phyloP scores from a whole-genome alignment of 805 yeast species.

The Candida palmyrensis region DNA sequence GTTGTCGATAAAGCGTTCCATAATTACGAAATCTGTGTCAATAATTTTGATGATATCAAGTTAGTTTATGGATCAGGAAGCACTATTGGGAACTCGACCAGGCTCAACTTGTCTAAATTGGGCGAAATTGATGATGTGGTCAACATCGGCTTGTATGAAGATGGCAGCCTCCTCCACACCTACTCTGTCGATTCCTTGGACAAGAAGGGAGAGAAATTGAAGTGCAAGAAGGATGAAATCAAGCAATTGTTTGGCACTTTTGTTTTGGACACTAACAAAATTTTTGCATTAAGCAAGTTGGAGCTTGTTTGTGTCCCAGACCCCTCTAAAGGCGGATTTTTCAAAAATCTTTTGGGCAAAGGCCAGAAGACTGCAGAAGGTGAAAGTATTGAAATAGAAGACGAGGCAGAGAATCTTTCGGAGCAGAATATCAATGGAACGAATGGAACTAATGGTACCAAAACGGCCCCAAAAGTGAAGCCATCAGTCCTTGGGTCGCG shows the following conservation, averaged over 20 bases:
- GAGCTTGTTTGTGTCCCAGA: constrained; percentile 38
- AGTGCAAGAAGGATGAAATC: constrained; percentile 32
- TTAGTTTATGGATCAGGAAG: constrained; percentile 47
- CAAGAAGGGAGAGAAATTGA: constrained; percentile 25
- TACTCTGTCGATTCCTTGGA: constrained; percentile 19
- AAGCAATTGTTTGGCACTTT: constrained; percentile 37
- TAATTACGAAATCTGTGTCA: constrained; percentile 38
- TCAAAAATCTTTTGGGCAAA: constrained; percentile 21
- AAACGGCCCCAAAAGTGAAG: constrained; percentile 9
- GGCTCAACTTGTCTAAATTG: constrained; percentile 33
- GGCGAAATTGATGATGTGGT: constrained; percentile 15
- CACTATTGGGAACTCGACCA: constrained; percentile 23
- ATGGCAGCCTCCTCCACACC: constrained; percentile 29
- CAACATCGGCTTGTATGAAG: constrained; percentile 31
- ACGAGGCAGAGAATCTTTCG: constrained; percentile 2
- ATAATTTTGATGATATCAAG: constrained; percentile 16
- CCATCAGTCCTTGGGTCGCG: constrained; percentile 22
- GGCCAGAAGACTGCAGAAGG: too few species aligned
- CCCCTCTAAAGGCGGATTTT: constrained; percentile 11
- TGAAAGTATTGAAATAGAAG: constrained; percentile 15
- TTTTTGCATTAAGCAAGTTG: constrained; percentile 43
- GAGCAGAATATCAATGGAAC: constrained; percentile 9
- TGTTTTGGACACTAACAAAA: constrained; percentile 42
- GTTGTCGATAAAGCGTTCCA: constrained; percentile 53
- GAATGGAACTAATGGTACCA: constrained; percentile 13